Base-by-base conservation (phyloP, 768 basidiomycete genomes). In the Podaxis mareebaensis region DNA sequence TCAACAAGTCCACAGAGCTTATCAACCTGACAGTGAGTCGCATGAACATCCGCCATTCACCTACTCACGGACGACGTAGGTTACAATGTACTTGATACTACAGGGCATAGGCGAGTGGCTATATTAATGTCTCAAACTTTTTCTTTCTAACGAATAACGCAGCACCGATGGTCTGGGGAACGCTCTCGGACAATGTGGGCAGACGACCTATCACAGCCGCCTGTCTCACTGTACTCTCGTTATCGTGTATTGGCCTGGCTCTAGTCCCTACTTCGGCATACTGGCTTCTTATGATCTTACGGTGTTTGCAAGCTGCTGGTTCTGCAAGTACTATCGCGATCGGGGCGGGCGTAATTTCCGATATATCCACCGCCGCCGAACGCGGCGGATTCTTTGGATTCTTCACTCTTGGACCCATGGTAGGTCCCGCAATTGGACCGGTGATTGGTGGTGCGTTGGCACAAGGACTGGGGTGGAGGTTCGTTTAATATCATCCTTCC, bases 261-360 rank as follows among this genome's bases (percentile, higher is more conserved):
- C 72, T 82, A 7, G 77, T 79, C 22, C 82, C 83, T 0, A 79
- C 79, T 2, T 77, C 77, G 3, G 89, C 81, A 3, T 95, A 91
- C 71, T 94, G 91, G 91, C 75, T 92, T 4, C 77, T 95, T 11
- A 81, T 95, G 77, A 67, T 95, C 15, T 80, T 95, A n/a, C 84
- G 93, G 24, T 91, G 89, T 64, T 40, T 94, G 2, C 93, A 95
- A 77, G 87, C 90, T 1, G 81, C 87, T 2, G 92, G 93, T 1
- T 91, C 88, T 2, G 90, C 92, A 0, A 91, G 91, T 61, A 91
- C 90, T 0, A 80, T 92, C 64, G 91, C 91, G 0, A 77, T 93
- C 22, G 90, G 91, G 58, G 86, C 89, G 38, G 93, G 93, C 4
- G 85, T 91, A 5, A 83, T 96, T 60, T 85, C 85, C 1, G 93